Evolutionary conservation across 73 alveolate species (phyloP).

Genomic region (Effrenium voratum): DNA sequence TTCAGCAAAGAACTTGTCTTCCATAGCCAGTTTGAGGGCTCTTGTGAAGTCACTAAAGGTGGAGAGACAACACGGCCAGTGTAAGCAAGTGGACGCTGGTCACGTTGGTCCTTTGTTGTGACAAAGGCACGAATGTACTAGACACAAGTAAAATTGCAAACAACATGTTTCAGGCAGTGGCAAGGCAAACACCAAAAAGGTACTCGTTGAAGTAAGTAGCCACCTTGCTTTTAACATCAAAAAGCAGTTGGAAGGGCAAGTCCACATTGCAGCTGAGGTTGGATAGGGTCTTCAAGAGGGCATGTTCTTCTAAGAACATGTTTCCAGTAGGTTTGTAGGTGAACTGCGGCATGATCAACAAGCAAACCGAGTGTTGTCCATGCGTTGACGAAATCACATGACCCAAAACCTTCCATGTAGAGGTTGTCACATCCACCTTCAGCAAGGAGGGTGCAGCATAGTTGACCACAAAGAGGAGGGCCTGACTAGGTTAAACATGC

Average conservation of each 20-base stretch:
- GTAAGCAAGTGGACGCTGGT: slow-evolving; percentile 31
- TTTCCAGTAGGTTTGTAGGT: neutral
- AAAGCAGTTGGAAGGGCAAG: neutral
- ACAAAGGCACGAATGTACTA: neutral
- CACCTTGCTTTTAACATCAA: neutral
- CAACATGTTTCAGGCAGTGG: neutral
- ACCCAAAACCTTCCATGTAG: neutral
- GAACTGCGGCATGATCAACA: neutral
- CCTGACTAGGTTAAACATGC: too few relatives aligned
- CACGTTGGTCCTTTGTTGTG: neutral
- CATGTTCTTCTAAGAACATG: neutral
- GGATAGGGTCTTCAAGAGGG: neutral
- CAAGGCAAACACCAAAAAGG: neutral
- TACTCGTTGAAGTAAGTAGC: neutral
- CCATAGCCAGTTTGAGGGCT: neutral
- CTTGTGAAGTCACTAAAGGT: neutral
- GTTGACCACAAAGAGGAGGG: slow-evolving; percentile 18
- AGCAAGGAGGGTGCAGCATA: neutral
- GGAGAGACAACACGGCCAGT: neutral
- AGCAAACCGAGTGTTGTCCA: neutral
- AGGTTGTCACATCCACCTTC: neutral
- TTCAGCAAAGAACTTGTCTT: neutral
- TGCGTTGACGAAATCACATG: slow-evolving; percentile 2
- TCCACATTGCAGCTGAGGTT: neutral
- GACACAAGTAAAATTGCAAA: too few relatives aligned